Percentiles rank a stretch among this genome's conserved stretches.
Conservation (phyloP, 352 stramenopile genomes). For the Blastocystis sp. region DNA sequence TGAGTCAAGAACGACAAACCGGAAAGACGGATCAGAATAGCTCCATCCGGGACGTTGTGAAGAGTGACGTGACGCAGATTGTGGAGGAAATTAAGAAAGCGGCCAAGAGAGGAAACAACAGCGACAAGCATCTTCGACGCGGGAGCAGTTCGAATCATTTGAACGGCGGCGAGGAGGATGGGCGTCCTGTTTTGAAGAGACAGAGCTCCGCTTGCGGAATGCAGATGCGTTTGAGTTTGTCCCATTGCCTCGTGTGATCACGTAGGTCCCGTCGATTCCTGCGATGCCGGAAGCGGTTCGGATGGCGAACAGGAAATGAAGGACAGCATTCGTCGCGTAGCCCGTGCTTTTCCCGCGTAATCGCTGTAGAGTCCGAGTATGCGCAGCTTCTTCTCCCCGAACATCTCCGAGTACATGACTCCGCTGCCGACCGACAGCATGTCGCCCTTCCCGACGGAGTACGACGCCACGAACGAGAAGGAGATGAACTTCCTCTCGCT, state of each 20-base stretch:
- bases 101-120: neutral
- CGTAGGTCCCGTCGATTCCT: neutral
- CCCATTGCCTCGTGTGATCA: neutral
- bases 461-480: slow-evolving; percentile 50
- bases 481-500: slow-evolving; percentile 55
- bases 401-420: slow-evolving; percentile 43
- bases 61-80: neutral
- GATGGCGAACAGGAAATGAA: neutral
- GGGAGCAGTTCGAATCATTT: neutral
- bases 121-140: neutral
- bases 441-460: slow-evolving; percentile 57
- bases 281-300: neutral
- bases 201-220: neutral
- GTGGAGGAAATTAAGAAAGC: neutral
- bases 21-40: neutral
- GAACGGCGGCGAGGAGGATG: neutral
- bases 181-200: neutral
- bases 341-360: neutral
- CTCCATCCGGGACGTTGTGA: neutral
- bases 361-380: slow-evolving; percentile 61
- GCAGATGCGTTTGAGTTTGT: neutral
- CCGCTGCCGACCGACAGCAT: slow-evolving; percentile 29
- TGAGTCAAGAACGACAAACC: neutral
- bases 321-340: neutral
- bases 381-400: slow-evolving; percentile 51